These are phyloP conservation scores for Heimioporus retisporus DNA, from an alignment of 1,284 basidiomycete genomes.

Conservation along the genomic window DNA sequence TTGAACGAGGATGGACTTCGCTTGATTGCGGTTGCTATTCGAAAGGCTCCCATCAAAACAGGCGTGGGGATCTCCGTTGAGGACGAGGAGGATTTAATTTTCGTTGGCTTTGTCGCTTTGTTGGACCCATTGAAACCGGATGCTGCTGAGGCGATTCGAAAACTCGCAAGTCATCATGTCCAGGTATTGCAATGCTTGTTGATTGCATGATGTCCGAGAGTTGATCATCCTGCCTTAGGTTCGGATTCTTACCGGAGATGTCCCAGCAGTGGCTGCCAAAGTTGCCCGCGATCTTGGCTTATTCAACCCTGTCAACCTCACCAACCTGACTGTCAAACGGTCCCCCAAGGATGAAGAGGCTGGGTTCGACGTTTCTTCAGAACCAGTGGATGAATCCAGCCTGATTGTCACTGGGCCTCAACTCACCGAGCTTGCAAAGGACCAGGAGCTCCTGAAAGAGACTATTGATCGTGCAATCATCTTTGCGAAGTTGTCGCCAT, in stretches of 20 bases:
- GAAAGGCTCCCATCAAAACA: slow-evolving; percentile 29
- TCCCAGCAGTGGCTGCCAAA: slow-evolving; percentile 44
- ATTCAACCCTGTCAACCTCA: slow-evolving; percentile 34
- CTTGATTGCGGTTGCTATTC: slow-evolving; percentile 42
- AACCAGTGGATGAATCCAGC: slow-evolving; percentile 31
- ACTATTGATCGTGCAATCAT: slow-evolving; percentile 45
- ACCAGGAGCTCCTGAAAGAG: slow-evolving; percentile 36
- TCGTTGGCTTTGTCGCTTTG: slow-evolving; percentile 41
- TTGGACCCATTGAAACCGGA: slow-evolving; percentile 44
- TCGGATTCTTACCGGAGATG: slow-evolving; percentile 43
- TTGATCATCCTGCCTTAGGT: slow-evolving; percentile 28
- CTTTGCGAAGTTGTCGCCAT: slow-evolving; percentile 44
- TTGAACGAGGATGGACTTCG: slow-evolving; percentile 44
- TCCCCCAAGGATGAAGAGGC: slow-evolving; percentile 39
- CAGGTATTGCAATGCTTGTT: slow-evolving; percentile 30
- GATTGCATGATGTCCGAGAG: neutral
- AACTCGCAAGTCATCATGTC: slow-evolving; percentile 39
- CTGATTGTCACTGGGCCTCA: slow-evolving; percentile 44
- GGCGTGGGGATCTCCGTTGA: slow-evolving; percentile 27
- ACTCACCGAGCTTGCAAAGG: slow-evolving; percentile 41
- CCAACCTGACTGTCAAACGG: slow-evolving; percentile 5
- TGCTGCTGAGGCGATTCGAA: slow-evolving; percentile 42
- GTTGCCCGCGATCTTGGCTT: slow-evolving; percentile 45
- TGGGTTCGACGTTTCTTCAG: slow-evolving; percentile 10
- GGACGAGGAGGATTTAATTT: slow-evolving; percentile 42